Percentiles rank a stretch among this genome's conserved stretches.
Evolutionary conservation across 441 rosid genomes (phyloP).

Genomic region (Erysimum cheiri): DNA sequence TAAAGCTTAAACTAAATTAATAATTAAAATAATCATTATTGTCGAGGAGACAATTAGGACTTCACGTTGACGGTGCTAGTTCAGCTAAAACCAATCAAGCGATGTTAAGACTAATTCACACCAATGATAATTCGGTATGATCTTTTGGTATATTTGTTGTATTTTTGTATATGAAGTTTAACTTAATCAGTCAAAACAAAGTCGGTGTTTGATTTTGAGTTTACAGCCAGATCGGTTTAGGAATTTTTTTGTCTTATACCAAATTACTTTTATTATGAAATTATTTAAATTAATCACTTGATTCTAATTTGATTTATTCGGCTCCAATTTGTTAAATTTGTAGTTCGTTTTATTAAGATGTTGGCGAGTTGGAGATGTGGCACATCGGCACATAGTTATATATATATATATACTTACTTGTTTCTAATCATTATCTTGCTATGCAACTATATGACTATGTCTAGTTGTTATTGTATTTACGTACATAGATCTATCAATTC

Average conservation of each 20-base stretch:
- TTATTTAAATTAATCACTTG: background rate
- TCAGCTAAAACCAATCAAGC: slow-evolving; percentile 18
- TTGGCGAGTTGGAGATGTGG: background rate
- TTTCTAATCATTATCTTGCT: slow-evolving; percentile 18
- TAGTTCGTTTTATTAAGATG: background rate
- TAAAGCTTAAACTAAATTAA: too few species aligned
- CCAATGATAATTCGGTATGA: slow-evolving; percentile 6
- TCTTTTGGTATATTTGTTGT: background rate
- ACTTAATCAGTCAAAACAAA: background rate
- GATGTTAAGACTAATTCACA: slow-evolving; percentile 18
- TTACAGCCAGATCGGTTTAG: background rate
- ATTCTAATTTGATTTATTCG: background rate
- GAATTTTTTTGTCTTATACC: background rate
- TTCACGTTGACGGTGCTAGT: slow-evolving; percentile 19
- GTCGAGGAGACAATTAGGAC: slow-evolving; percentile 26
- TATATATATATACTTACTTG: too few species aligned
- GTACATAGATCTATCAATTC: background rate
- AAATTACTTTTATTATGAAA: background rate
- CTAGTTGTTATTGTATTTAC: background rate
- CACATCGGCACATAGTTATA: background rate
- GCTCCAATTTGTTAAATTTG: background rate
- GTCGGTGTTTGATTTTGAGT: background rate
- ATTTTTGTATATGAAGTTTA: background rate
- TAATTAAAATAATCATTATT: slow-evolving; percentile 7
- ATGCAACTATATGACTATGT: slow-evolving; percentile 17